A percentile compares a stretch with the other conserved stretches of the same genome.
These are phyloP conservation scores for Gymnopus androsaceus DNA, from an alignment of 1,284 basidiomycete species.

Conservation along the genomic window DNA sequence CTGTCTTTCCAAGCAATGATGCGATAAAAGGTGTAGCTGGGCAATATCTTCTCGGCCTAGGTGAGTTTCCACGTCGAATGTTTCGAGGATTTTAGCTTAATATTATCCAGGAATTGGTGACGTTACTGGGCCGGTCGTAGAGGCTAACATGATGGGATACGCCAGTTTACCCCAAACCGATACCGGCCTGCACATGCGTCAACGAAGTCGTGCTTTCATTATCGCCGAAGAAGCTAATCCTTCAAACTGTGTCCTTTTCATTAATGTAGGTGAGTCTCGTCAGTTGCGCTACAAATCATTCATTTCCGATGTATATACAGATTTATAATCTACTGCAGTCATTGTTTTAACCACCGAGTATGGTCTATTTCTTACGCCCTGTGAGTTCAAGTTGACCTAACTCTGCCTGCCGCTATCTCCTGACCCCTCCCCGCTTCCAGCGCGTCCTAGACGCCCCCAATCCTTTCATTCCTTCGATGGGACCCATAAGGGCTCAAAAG, in stretches of 20 bases:
- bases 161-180: slow-evolving; percentile 69
- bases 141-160: slow-evolving; percentile 84
- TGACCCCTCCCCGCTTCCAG: too few relatives aligned
- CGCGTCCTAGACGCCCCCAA: too few relatives aligned
- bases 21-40: slow-evolving; percentile 32
- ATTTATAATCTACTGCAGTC: too few relatives aligned
- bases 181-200: slow-evolving; percentile 80
- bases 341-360: too few relatives aligned
- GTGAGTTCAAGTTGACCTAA: too few relatives aligned
- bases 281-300: too few relatives aligned
- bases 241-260: slow-evolving; percentile 69
- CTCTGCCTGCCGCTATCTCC: too few relatives aligned
- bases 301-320: too few relatives aligned
- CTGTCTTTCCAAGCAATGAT: slow-evolving; percentile 26
- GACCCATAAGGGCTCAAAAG: too few relatives aligned
- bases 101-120: slow-evolving; percentile 81
- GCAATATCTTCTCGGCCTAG: slow-evolving; percentile 59
- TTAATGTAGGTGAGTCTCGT: slow-evolving; percentile 71
- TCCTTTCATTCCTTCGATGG: too few relatives aligned
- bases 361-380: too few relatives aligned
- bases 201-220: slow-evolving; percentile 77
- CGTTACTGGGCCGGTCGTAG: slow-evolving; percentile 78
- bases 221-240: slow-evolving; percentile 62
- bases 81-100: background rate
- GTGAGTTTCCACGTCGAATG: slow-evolving; percentile 34